Percentiles rank a stretch among this genome's conserved stretches.
phyloP scores from a whole-genome alignment of 2,329 filamentous ascomycete species.

The Alternaria gaisen region DNA sequence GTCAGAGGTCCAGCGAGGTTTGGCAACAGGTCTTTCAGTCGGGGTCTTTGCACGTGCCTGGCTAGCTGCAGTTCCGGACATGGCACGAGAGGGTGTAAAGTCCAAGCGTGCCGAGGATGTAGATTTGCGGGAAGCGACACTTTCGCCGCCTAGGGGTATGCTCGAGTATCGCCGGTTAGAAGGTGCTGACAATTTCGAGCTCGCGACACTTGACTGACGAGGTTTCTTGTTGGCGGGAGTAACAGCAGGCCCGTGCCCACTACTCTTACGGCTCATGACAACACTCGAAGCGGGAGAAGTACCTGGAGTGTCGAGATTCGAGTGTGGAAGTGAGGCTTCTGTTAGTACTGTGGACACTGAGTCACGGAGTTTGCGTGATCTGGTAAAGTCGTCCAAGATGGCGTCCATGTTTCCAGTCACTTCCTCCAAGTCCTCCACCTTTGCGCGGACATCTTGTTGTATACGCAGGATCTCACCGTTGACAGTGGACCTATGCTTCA shows the following conservation, averaged over 20 bases:
- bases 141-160: constrained; percentile 49
- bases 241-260: constrained; percentile 54
- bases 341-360: constrained; percentile 92
- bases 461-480: constrained; percentile 93
- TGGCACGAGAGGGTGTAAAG: constrained; percentile 37
- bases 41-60: constrained; percentile 35
- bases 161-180: constrained; percentile 59
- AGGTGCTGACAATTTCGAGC: constrained; percentile 52
- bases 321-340: constrained; percentile 75
- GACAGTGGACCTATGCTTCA: constrained; percentile 92
- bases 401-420: constrained; percentile 81
- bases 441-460: constrained; percentile 83
- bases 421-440: constrained; percentile 78
- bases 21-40: constrained; percentile 38
- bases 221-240: constrained; percentile 59
- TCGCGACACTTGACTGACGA: constrained; percentile 57
- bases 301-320: constrained; percentile 68
- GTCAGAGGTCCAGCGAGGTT: constrained; percentile 52
- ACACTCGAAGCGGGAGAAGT: constrained; percentile 74
- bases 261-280: constrained; percentile 62
- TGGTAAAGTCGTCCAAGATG: constrained; percentile 72
- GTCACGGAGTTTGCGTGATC: constrained; percentile 81
- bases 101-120: constrained; percentile 24
- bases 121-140: constrained; percentile 35
- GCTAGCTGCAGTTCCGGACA: constrained; percentile 37